Percentiles rank a stretch among this genome's conserved stretches.
phyloP scores from a whole-genome alignment of 2,329 filamentous ascomycete genomes.

The Botryotinia globosa region DNA sequence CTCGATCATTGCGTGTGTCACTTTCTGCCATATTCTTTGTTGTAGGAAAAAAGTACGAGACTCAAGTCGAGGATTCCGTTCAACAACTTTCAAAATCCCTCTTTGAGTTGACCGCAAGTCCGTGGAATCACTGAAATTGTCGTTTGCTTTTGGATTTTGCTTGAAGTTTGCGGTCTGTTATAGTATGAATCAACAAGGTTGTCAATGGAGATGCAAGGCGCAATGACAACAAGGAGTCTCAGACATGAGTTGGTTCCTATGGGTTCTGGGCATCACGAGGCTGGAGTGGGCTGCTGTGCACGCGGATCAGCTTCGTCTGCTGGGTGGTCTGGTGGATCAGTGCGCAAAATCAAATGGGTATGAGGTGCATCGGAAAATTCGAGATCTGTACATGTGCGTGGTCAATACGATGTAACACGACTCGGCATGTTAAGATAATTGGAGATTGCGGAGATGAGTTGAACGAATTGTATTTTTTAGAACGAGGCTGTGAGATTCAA shows the following conservation, averaged over 20 bases:
- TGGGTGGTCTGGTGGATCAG: slow-evolving; percentile 20
- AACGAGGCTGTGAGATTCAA: background rate
- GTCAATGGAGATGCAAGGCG: background rate
- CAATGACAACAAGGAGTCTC: background rate
- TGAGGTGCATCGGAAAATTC: slow-evolving; percentile 4
- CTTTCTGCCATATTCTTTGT: slow-evolving; percentile 24
- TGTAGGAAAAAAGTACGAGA: background rate
- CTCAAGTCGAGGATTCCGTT: background rate
- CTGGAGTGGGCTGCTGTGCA: slow-evolving; percentile 14
- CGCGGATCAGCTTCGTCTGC: slow-evolving; percentile 1
- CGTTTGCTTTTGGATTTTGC: background rate
- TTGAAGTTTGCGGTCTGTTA: background rate
- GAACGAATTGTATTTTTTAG: background rate
- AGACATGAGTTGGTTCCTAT: background rate
- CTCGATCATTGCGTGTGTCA: slow-evolving; percentile 18
- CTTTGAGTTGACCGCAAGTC: background rate
- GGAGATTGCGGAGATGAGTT: background rate
- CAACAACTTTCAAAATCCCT: background rate
- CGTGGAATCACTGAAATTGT: background rate
- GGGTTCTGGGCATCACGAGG: slow-evolving; percentile 18
- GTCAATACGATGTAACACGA: slow-evolving; percentile 10
- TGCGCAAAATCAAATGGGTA: slow-evolving; percentile 3
- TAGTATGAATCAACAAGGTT: background rate
- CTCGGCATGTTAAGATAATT: background rate
- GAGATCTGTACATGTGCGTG: slow-evolving; percentile 11